Base-by-base conservation (phyloP, 768 basidiomycete genomes). In the Boletellus ananiceps region DNA sequence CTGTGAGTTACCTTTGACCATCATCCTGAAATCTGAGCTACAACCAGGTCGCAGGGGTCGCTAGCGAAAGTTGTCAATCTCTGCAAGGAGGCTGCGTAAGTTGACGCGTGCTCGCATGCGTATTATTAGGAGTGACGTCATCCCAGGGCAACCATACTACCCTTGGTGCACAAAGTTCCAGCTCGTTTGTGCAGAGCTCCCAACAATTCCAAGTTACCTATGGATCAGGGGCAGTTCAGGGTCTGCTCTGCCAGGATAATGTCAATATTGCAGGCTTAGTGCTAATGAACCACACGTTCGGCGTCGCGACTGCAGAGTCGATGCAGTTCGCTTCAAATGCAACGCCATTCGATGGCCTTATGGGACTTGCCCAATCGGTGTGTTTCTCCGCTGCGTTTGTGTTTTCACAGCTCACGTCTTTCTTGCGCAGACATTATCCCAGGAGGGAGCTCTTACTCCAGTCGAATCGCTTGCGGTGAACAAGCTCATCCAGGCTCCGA, bases 341-440 rank as follows among this genome's bases (percentile, higher is more conserved):
- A 1, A 72, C 73, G 35, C 71, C 77, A 1, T 88, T 86, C 53
- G 84, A 88, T 60, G 86, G 88, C 14, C 65, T 91, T 33, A 84
- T 89, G 82, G 88, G 88, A 32, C 74, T 88, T 41, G 88, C 84
- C 6, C 73, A 83, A 69, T 84, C 84, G 43, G 84, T 83, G 53
- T 46, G 78, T 71, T 15, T 33, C 36, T 25, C 63, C 8, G 63
- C 60, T 42, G 57, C 0, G 5, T 52, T 2, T 35, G 27, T 35
- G 14, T 27, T 19, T 23, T n/a, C 14, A 6, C 2, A 13, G 16
- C 45, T 47, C 21, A 52, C 37, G 1, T 18, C 34, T 14, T 38
- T 5, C 19, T 16, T 33, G 21, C 27, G 2, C 33, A 85, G 79
- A 68, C 62, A 7, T 73, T 93, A 45, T 90, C 89, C 21, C 57